These are phyloP conservation scores for Byssochlamys sp. DNA, from an alignment of 2,329 filamentous ascomycete species.

Conservation along the genomic window DNA sequence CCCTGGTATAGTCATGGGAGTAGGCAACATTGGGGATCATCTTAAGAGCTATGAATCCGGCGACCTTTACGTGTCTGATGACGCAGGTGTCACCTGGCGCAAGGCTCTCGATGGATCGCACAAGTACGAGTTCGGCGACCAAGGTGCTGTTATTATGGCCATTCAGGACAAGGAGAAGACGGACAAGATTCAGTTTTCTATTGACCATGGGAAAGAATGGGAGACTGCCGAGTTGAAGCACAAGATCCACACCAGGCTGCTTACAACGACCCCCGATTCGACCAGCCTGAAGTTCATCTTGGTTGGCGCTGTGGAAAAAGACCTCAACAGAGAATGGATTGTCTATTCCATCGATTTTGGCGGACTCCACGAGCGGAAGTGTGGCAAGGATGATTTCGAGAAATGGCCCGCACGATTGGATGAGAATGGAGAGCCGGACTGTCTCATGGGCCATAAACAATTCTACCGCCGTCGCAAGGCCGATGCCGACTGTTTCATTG, in stretches of 20 bases:
- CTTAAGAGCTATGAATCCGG: constrained; percentile 64
- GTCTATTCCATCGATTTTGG: constrained; percentile 76
- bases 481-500: constrained; percentile 78
- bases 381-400: constrained; percentile 63
- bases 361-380: constrained; percentile 68
- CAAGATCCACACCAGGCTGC: constrained; percentile 59
- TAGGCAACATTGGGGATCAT: constrained; percentile 75
- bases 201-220: constrained; percentile 86
- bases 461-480: constrained; percentile 77
- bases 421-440: constrained; percentile 68
- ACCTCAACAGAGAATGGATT: constrained; percentile 44
- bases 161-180: constrained; percentile 59
- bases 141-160: constrained; percentile 79
- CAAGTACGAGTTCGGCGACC: constrained; percentile 92
- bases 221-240: constrained; percentile 58
- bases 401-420: constrained; percentile 79
- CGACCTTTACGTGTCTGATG: constrained; percentile 77
- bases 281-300: constrained; percentile 86
- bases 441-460: constrained; percentile 93
- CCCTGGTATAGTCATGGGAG: constrained; percentile 84
- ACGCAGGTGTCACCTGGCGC: constrained; percentile 79
- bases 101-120: constrained; percentile 66
- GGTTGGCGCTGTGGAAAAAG: constrained; percentile 50
- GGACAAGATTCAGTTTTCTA: constrained; percentile 60
- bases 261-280: constrained; percentile 86